phyloP scores from a whole-genome alignment of 306 rosid genomes.

The Trifolium subterraneum region DNA sequence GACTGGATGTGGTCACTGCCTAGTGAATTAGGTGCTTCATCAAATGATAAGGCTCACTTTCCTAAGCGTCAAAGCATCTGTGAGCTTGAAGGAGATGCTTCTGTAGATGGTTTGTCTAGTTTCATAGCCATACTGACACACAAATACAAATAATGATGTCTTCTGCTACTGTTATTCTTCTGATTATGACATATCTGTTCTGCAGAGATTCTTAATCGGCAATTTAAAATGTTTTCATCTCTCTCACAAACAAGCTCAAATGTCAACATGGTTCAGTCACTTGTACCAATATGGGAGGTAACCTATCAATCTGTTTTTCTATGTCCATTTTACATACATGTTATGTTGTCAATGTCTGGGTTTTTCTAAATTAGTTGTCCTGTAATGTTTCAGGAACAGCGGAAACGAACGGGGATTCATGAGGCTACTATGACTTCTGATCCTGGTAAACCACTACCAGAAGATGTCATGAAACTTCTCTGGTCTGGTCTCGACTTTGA shows the following conservation, averaged over 20 bases:
- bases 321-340: slow-evolving; percentile 30
- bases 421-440: slow-evolving; percentile 57
- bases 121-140: slow-evolving; percentile 27
- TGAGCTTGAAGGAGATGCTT: slow-evolving; percentile 91
- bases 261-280: slow-evolving; percentile 94
- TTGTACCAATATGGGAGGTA: slow-evolving; percentile 95
- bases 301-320: slow-evolving; percentile 34
- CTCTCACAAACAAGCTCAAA: slow-evolving; percentile 78
- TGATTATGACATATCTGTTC: slow-evolving; percentile 40
- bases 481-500: slow-evolving; percentile 61
- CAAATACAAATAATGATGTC: slow-evolving; percentile 33
- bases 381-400: slow-evolving; percentile 66
- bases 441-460: slow-evolving; percentile 73
- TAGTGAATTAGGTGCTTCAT: slow-evolving; percentile 49
- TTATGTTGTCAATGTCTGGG: slow-evolving; percentile 18
- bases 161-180: slow-evolving; percentile 15
- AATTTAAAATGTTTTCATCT: slow-evolving; percentile 76
- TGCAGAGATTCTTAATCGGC: slow-evolving; percentile 77
- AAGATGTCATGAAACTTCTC: slow-evolving; percentile 69
- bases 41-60: slow-evolving; percentile 45
- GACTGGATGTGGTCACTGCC: slow-evolving; percentile 73
- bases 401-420: slow-evolving; percentile 64
- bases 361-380: slow-evolving; percentile 37
- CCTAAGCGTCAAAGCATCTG: slow-evolving; percentile 77
- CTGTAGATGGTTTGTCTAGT: slow-evolving; percentile 72